phyloP scores from a whole-genome alignment of 2,329 filamentous ascomycete species.

The Cytospora paraplurivora region DNA sequence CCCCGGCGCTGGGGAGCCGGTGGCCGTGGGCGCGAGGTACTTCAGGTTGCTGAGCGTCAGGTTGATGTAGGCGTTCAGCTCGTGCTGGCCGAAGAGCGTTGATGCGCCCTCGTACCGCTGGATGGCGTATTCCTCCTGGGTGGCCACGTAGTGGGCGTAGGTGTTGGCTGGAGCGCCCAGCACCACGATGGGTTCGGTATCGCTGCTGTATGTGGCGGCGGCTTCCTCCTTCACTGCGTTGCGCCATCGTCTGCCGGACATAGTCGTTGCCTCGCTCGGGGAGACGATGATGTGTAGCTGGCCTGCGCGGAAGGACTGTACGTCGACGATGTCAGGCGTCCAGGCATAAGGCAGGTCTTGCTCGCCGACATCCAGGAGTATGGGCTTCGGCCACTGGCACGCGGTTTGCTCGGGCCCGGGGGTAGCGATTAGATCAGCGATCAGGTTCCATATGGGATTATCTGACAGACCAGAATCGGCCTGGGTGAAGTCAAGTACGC shows the following conservation, averaged over 20 bases:
- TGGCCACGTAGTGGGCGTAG: conserved; percentile 60
- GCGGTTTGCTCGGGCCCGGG: conserved; percentile 68
- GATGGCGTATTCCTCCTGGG: conserved; percentile 57
- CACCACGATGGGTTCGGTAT: conserved; percentile 67
- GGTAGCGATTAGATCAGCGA: conserved; percentile 68
- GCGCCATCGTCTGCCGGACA: conserved; percentile 87
- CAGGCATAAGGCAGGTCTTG: conserved; percentile 75
- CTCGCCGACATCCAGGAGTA: conserved; percentile 84
- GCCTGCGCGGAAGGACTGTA: conserved; percentile 81
- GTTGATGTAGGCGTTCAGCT: conserved; percentile 85
- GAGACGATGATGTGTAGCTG: conserved; percentile 84
- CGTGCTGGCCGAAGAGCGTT: conserved; percentile 82
- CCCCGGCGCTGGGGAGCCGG: conserved; percentile 51
- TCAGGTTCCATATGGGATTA: conserved; percentile 77
- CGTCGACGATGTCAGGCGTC: conserved; percentile 86
- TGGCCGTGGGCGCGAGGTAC: conserved; percentile 58
- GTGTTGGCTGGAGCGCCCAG: conserved; percentile 86
- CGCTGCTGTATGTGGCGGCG: conserved; percentile 41
- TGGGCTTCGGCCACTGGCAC: conserved; percentile 81
- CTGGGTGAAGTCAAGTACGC: conserved; percentile 87
- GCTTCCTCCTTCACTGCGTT: conserved; percentile 62
- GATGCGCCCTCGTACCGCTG: conserved; percentile 96
- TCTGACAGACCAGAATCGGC: conserved; percentile 71
- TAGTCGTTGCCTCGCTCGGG: conserved; percentile 86
- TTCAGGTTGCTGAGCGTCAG: conserved; percentile 72